Percentiles rank a stretch among this genome's conserved stretches.
phyloP scores from a whole-genome alignment of 2,329 filamentous ascomycete genomes.

The Paraphoma chrysanthemicola region DNA sequence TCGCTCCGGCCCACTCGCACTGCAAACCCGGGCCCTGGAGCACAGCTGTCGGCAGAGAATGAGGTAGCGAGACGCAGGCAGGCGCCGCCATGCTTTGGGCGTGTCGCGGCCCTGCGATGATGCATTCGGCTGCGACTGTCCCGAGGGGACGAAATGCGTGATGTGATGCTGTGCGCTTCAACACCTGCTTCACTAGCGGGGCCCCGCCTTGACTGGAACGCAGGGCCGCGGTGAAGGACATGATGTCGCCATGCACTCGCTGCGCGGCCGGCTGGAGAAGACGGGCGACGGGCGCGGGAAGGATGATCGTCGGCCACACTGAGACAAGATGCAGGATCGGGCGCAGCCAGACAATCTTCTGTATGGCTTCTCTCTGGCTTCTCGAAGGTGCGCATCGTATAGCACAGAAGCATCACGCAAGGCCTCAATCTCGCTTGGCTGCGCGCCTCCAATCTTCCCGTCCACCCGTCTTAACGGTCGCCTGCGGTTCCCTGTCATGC shows the following conservation, averaged over 20 bases:
- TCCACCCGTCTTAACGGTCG: constrained; percentile 35
- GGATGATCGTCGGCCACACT: constrained; percentile 20
- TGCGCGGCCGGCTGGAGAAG: constrained; percentile 1
- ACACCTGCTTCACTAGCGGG: background rate
- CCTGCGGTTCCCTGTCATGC: constrained; percentile 22
- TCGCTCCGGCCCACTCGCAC: constrained; percentile 16
- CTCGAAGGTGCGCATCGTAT: constrained; percentile 12
- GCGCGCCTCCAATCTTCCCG: constrained; percentile 24
- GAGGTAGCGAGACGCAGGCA: constrained; percentile 4
- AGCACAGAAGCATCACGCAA: constrained; percentile 2
- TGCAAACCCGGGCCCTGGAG: constrained; percentile 25
- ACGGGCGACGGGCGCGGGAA: constrained; percentile 13
- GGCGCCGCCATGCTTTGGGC: background rate
- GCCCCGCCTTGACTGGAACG: no score
- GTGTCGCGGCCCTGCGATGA: background rate
- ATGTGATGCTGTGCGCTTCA: background rate
- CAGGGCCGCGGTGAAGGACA: no score
- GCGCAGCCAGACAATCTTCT: constrained; percentile 12
- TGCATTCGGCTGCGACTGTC: constrained; percentile 8
- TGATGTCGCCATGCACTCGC: constrained; percentile 4
- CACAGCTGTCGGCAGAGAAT: constrained; percentile 21
- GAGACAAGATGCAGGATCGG: constrained; percentile 23
- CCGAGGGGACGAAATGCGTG: constrained; percentile 3
- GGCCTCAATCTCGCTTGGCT: constrained; percentile 23
- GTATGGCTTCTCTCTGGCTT: constrained; percentile 19